phyloP scores from a whole-genome alignment of 1,284 basidiomycete species.

The Gomphus bonarii region DNA sequence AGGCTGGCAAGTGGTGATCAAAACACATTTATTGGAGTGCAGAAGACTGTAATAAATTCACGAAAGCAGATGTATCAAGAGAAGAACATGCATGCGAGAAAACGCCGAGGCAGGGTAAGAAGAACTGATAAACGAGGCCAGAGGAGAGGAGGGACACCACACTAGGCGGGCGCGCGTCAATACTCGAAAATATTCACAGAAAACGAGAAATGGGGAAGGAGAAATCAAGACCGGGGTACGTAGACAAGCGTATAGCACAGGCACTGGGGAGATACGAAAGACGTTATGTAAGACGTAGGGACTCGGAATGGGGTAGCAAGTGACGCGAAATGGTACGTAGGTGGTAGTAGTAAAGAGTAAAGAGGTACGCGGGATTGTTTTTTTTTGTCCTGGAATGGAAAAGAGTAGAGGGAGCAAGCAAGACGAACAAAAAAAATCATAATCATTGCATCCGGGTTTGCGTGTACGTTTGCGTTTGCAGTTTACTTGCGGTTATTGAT shows the following conservation, averaged over 20 bases:
- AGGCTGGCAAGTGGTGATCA: not conserved
- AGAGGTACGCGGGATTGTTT: not conserved
- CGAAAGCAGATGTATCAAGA: constrained; percentile 10
- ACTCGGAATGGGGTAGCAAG: too few species aligned
- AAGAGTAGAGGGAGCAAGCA: too few species aligned
- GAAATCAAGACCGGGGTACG: constrained; percentile 3
- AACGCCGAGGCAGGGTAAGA: too few species aligned
- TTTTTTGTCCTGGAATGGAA: not conserved
- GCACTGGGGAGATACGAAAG: not conserved
- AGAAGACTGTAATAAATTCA: constrained; percentile 12
- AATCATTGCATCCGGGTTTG: constrained; percentile 8
- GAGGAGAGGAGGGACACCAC: not conserved
- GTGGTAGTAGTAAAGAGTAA: not conserved
- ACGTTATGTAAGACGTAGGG: too few species aligned
- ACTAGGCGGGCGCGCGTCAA: constrained; percentile 1
- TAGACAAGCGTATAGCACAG: not conserved
- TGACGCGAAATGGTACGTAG: too few species aligned
- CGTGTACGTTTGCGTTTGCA: too few species aligned
- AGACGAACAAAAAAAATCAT: constrained; percentile 3
- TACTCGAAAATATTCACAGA: not conserved
- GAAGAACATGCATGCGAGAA: constrained; percentile 2
- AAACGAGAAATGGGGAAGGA: not conserved
- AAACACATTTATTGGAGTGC: constrained; percentile 6
- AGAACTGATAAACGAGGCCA: too few species aligned
- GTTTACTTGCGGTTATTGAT: not conserved